Base-by-base conservation (phyloP, 805 yeast species). In the Candida ovalis region DNA sequence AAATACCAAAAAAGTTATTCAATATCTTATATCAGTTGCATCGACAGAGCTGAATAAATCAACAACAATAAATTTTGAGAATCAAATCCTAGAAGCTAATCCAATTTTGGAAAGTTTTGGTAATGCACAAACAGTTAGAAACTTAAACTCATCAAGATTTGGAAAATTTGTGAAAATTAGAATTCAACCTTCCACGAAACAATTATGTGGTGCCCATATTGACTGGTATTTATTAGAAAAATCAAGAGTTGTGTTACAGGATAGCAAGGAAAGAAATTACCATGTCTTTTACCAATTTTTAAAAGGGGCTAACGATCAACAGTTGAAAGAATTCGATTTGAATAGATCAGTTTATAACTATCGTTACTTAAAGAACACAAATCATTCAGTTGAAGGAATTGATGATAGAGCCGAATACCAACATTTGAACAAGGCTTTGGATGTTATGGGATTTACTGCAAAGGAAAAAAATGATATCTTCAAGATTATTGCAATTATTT, bases 21-120 rank as follows among this genome's bases (percentile, higher is more conserved):
- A 91, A 64, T 94, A 90, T 64, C 74, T 94, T 48, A 88, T 97
- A 1, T 82, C 88, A 7, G 83, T 88, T 24, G 81, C 95, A 1
- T 56, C 68, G 15, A 48, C 58, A 17, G 58, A 57, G 10, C 42
- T 51, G 7, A 56, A 61, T 30, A 54, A 54, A 32, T 53, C 52
- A 39, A 59, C 48, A 6, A 58, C 68, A 12, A 62, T 71, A 15
- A 73, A 77, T 41, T 86, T 94, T 56, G 98, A 94, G 65, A 77
- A 79, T 53, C 90, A 88, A 64, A 92, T 94, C 45, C 67, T 94
- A 28, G 91, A 88, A 61, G 96, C 98, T 7, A 94, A 94, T 62
- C 99, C 99, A 1, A 89, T 94, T 43, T 69, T 94, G 56, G 99
- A 94, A 67, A 82, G 97, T 28, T 94, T 94, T 67, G 99, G 99